phyloP scores from a whole-genome alignment of 805 yeast species.

The Candida hispaniensis region DNA sequence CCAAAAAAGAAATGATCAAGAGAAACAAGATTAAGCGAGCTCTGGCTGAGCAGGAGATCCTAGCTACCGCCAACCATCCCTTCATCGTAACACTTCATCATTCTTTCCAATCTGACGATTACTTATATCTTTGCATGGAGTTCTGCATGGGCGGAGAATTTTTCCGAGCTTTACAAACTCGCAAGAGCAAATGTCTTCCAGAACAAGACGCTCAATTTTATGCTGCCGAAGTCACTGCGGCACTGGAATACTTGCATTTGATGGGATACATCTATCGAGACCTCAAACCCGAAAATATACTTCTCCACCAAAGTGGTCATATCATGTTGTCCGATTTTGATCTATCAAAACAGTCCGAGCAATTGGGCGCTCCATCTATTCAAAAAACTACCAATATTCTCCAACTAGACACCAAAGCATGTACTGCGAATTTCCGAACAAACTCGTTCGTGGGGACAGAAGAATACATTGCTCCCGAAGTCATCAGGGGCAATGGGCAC shows the following conservation, averaged over 20 bases:
- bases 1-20: conserved; percentile 87
- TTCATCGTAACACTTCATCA: conserved; percentile 93
- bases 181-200: conserved; percentile 71
- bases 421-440: conserved; percentile 92
- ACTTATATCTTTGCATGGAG: conserved; percentile 90
- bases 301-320: conserved; percentile 93
- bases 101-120: conserved; percentile 90
- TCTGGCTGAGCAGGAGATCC: conserved; percentile 90
- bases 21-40: conserved; percentile 92
- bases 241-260: conserved; percentile 85
- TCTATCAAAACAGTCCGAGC: conserved; percentile 76
- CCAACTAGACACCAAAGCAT: conserved; percentile 83
- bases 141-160: conserved; percentile 99
- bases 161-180: conserved; percentile 87
- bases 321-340: conserved; percentile 97
- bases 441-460: conserved; percentile 98
- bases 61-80: conserved; percentile 93
- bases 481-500: conserved; percentile 92
- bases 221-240: conserved; percentile 95
- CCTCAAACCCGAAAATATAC: conserved; percentile 89
- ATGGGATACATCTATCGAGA: conserved; percentile 98
- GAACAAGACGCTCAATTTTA: conserved; percentile 89
- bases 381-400: conserved; percentile 37
- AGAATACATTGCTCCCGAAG: conserved; percentile 98
- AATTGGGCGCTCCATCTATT: conserved; percentile 66